These are phyloP conservation scores for Aspergillus taichungensis DNA, from an alignment of 495 filamentous ascomycete genomes.

Conservation along the genomic window DNA sequence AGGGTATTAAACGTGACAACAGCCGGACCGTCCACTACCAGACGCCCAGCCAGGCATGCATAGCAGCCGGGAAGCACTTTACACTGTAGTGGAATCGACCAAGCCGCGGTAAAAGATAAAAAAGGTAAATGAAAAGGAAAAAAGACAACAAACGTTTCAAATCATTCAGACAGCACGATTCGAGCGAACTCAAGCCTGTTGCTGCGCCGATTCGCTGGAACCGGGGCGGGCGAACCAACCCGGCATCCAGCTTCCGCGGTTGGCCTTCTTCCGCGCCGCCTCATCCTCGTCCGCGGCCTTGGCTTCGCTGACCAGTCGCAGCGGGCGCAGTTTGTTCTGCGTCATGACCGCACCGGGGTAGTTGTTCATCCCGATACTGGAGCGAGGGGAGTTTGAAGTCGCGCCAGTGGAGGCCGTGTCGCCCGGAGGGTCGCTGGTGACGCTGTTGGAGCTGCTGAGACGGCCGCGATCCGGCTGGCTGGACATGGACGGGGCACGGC, in stretches of 20 bases:
- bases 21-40: neutral
- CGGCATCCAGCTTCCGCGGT: slow-evolving; percentile 54
- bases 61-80: neutral
- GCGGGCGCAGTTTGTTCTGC: slow-evolving; percentile 72
- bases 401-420: slow-evolving; percentile 40
- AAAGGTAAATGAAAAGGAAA: slow-evolving; percentile 9
- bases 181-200: slow-evolving; percentile 2
- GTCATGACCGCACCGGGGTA: slow-evolving; percentile 53
- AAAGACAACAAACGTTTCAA: slow-evolving; percentile 22
- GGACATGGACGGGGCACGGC: slow-evolving; percentile 39
- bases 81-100: neutral
- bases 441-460: slow-evolving; percentile 51
- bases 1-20: slow-evolving; percentile 7
- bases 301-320: slow-evolving; percentile 64
- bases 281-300: slow-evolving; percentile 38
- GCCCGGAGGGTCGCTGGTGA: slow-evolving; percentile 49
- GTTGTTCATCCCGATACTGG: slow-evolving; percentile 46
- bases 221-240: slow-evolving; percentile 39
- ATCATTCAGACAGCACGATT: neutral
- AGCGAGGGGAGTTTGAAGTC: slow-evolving; percentile 47
- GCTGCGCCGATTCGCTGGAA: slow-evolving; percentile 9
- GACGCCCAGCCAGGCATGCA: neutral
- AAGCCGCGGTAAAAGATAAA: neutral
- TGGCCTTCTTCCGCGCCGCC: slow-evolving; percentile 48
- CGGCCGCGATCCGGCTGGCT: slow-evolving; percentile 35